Conservation (phyloP, 2,329 filamentous ascomycete genomes). For the Talaromyces sp. region DNA sequence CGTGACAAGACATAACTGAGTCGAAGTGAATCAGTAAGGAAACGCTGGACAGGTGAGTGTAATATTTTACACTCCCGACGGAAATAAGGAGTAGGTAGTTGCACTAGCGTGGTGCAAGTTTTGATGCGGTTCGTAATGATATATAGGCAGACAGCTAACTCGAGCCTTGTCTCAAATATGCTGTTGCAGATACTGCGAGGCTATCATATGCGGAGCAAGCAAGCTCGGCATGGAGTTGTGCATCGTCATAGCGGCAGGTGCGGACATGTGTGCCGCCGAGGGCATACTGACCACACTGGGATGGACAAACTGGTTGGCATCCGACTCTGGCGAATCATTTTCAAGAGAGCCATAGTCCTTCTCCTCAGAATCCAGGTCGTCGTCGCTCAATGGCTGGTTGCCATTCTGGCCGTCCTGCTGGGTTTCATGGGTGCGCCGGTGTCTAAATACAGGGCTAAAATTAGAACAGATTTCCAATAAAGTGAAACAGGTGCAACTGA, state of each 20-base stretch:
- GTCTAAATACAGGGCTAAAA: slow-evolving; percentile 38
- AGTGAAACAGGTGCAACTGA: slow-evolving; percentile 44
- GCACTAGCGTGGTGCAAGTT: background rate
- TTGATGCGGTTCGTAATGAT: background rate
- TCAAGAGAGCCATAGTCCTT: slow-evolving; percentile 76
- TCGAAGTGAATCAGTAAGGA: background rate
- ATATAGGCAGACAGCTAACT: background rate
- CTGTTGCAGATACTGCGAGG: slow-evolving; percentile 38
- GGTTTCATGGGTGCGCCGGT: slow-evolving; percentile 75
- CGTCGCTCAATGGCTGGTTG: slow-evolving; percentile 50
- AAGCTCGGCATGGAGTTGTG: slow-evolving; percentile 35
- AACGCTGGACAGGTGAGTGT: background rate
- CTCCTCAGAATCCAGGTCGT: slow-evolving; percentile 67
- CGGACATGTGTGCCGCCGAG: slow-evolving; percentile 30
- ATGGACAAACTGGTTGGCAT: slow-evolving; percentile 17
- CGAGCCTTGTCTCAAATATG: slow-evolving; percentile 17
- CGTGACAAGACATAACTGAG: background rate
- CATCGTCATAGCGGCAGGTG: slow-evolving; percentile 28
- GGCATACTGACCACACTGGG: slow-evolving; percentile 29
- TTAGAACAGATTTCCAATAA: background rate
- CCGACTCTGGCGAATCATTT: slow-evolving; percentile 61
- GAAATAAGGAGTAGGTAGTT: background rate
- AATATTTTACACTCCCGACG: background rate
- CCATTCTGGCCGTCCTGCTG: slow-evolving; percentile 52
- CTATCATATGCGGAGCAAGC: slow-evolving; percentile 36